Evolutionary conservation across 202 grass and related monocot species (phyloP), one percentile per base, ranked within the genome.

Genomic region (Bolboschoenoplectus hybrid): DNA sequence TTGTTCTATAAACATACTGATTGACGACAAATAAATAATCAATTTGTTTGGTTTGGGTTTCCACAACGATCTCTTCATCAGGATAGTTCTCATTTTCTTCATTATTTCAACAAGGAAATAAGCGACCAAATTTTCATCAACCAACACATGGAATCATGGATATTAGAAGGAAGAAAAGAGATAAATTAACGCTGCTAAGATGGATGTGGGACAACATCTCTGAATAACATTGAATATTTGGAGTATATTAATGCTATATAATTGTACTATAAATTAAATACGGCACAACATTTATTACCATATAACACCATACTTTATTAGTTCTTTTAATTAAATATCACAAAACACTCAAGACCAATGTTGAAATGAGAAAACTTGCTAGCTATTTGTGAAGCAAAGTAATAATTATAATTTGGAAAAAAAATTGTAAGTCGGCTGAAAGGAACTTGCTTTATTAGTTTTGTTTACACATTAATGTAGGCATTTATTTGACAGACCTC

Each of bases 381-480:
- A 74, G 26, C 26, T 26, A 26, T 26, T 34, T 32, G 45, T 74
- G 70, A 74, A 74, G 45, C 70, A 74, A 50, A 3, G 5, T 26
- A 26, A 72, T 74, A 74, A 74, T 50, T 74, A 3, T 1, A 26
- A 3, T 16, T 67, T 40, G 36, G 71, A 74, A 74, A 49, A 49
- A 32, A 26, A 26, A 5, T 51, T 51, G 44, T 1, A 74, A 6
- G 53, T 80, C 51, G 75, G 53, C 35, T 60, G 4, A 60, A 79
- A 53, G 2, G 14, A 80, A 80, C 3, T 58, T 58, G 35, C 74
- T 79, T 79, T 79, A 60, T 66, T 82, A 82, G 43, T 67, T 82
- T 82, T 82, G 60, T 82, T 84, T 19, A 41, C 63, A 69, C 65
- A 39, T 70, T 74, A 38, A 63, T 70, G 40, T 68, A 9, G 2